Base-by-base conservation (phyloP, 208 protist genomes). In the Leishmania guyanensis region DNA sequence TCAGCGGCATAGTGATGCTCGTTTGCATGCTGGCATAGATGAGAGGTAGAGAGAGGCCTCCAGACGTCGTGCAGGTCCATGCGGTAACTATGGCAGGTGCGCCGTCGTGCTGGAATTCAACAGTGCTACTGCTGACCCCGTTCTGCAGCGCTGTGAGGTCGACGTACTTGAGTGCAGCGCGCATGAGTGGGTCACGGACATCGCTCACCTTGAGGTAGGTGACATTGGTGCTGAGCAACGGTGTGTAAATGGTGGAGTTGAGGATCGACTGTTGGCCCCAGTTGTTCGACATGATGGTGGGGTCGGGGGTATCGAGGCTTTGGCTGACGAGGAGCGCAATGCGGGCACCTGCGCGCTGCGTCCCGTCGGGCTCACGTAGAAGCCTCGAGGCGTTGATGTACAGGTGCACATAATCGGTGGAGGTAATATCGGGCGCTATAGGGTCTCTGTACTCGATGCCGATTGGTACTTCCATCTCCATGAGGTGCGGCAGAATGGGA, bases 131-230 rank as follows among this genome's bases (percentile, higher is more conserved):
- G 69, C 60, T 81, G 48, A 2, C 22, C 54, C 5, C 17, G 5
- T 33, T 56, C 36, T 78, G 77, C 71, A 87, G 66, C 9, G 36
- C 66, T 1, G 43, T 53, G 22, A 88, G 39, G 77, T 87, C 53
- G 16, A 91, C 51, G 48, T 87, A 77, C 77, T 75, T 48, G 14
- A 91, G 60, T 36, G 85, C 88, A 10, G 71, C 76, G 10, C 79
- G 73, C 88, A 91, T 88, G 65, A 91, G 75, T 1, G 88, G 85
- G 79, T 89, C 75, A 56, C 33, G 46, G 20, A 89, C 64, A n/a
- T 88, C 60, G 53, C 82, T 86, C 2, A 73, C 56, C 16, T 46
- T 26, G 39, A 87, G 65, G 64, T 83, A 88, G 33, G 39, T 60
- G 0, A 78, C 33, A 51, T 26, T 14, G 60, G 12, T 16, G 29